Evolutionary conservation across 495 filamentous ascomycete species (phyloP).

Genomic region (Penicillium salamii): DNA sequence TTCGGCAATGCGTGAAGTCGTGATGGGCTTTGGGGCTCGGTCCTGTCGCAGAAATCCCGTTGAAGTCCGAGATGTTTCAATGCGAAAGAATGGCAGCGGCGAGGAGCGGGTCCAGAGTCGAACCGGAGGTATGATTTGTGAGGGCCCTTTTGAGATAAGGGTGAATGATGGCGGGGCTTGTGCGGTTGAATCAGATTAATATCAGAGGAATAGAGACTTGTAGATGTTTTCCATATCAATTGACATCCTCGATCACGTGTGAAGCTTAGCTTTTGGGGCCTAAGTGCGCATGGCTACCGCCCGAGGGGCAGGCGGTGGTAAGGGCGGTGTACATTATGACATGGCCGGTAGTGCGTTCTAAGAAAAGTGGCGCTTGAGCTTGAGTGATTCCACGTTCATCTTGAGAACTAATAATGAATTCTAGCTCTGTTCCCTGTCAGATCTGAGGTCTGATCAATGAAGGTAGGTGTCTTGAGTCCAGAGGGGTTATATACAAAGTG

Average conservation of each 20-base stretch:
- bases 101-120: neutral
- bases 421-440: too few species aligned
- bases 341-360: too few species aligned
- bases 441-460: too few species aligned
- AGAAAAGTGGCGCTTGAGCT: too few species aligned
- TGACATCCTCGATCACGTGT: constrained; percentile 10
- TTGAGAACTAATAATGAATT: too few species aligned
- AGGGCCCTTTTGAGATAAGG: neutral
- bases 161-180: neutral
- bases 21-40: neutral
- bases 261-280: constrained; percentile 2
- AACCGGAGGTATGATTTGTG: neutral
- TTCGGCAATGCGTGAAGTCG: neutral
- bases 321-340: too few species aligned
- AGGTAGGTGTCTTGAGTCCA: too few species aligned
- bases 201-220: constrained; percentile 1
- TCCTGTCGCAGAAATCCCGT: neutral
- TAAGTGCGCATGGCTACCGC: neutral
- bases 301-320: neutral
- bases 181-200: neutral
- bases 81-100: neutral
- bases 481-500: too few species aligned
- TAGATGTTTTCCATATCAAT: constrained; percentile 6
- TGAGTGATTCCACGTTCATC: too few species aligned
- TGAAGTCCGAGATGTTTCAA: neutral